phyloP scores from a whole-genome alignment of 2,329 filamentous ascomycete genomes.

The Scytalidium sp. region DNA sequence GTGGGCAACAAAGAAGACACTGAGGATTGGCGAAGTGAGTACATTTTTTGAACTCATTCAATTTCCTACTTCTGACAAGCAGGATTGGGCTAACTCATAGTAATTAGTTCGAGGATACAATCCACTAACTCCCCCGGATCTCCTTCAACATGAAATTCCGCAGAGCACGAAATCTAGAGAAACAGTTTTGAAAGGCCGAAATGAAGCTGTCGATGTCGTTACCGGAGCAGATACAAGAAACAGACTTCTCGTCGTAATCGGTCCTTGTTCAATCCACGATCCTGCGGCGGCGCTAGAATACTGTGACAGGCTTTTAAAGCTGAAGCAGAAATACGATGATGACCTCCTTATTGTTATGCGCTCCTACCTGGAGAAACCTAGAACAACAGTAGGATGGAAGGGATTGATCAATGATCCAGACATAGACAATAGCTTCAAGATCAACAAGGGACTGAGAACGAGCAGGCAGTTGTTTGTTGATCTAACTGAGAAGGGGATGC shows the following conservation, averaged over 20 bases:
- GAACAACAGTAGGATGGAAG: constrained; percentile 98
- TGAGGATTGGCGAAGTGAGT: constrained; percentile 80
- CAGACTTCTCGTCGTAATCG: constrained; percentile 74
- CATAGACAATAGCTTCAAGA: constrained; percentile 97
- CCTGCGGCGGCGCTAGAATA: constrained; percentile 88
- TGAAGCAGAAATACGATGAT: constrained; percentile 85
- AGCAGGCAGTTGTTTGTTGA: constrained; percentile 91
- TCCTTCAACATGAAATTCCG: constrained; percentile 90
- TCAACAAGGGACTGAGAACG: constrained; percentile 91
- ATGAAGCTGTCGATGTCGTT: constrained; percentile 66
- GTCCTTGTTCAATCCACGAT: constrained; percentile 97
- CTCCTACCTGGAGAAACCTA: constrained; percentile 96
- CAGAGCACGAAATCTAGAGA: constrained; percentile 38
- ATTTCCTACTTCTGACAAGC: background rate
- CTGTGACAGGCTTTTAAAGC: constrained; percentile 75
- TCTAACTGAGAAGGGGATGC: constrained; percentile 88
- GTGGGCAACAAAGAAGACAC: constrained; percentile 71
- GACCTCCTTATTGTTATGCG: constrained; percentile 96
- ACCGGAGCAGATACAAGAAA: constrained; percentile 60
- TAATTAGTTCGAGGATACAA: constrained; percentile 79
- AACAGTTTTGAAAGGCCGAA: constrained; percentile 59
- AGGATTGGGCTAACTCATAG: constrained; percentile 12
- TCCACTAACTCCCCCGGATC: constrained; percentile 85
- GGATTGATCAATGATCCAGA: constrained; percentile 98
- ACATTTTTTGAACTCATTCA: constrained; percentile 8